Base-by-base conservation (phyloP, 345 rosid species). In the Psidium guajava region DNA sequence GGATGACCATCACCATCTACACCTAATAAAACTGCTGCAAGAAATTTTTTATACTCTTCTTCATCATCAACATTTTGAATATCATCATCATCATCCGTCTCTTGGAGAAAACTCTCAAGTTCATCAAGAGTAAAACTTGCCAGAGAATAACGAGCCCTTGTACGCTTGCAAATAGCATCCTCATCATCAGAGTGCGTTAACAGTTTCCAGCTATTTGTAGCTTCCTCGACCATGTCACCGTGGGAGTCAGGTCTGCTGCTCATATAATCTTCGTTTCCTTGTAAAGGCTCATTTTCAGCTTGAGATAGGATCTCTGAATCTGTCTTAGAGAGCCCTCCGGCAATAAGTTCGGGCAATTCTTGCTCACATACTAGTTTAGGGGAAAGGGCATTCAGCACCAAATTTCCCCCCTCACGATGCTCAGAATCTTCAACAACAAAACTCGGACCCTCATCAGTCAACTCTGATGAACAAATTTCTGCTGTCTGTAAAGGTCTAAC, bases 71-170 rank as follows among this genome's bases (percentile, higher is more conserved):
- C 94, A 87, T 97, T 96, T 40, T 91, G 98, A 88, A 93, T 89
- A 81, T 93, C 97, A 58, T 96, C 98, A 59, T 95, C 99, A 49
- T 97, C 97, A 91, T 97, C 99, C 27, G 98, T 93, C 91, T 96
- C 98, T 85, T 97, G 96, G 84, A 97, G 95, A 89, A 96, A 96
- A 53, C 95, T 93, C 94, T 97, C 99, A 20, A 97, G 96, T 86
- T 97, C 99, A 91, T 97, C 98, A 24, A 97, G 98, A 8, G 96
- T 95, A 88, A 94, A 96, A 88, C 95, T 90, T 58, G 92, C 92
- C 54, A 96, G 96, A 3, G 98, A 97, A 91, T 95, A 96, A 3
- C 91, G 90, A 49, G 99, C 99, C 91, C 99, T 92, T 6, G 99
- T 97, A 49, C 96, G 93, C 93, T 88, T 96, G 87, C 96, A 95